Conservation (phyloP, 2,329 filamentous ascomycete species). For the Penicillium digitatum region DNA sequence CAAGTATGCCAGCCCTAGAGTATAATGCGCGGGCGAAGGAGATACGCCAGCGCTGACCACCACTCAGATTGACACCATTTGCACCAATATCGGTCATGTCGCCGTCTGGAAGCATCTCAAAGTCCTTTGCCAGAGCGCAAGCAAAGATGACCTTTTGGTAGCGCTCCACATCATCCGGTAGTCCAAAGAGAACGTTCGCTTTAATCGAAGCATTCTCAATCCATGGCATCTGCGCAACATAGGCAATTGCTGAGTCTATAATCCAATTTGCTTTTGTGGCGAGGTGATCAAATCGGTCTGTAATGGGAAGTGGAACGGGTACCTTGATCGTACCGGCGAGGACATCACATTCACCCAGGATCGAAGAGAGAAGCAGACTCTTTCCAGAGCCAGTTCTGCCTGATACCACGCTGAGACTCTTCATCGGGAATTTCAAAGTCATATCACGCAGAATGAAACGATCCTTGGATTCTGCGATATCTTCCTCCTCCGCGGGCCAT, state of each 20-base stretch:
- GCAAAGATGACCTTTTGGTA: constrained; percentile 68
- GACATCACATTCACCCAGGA: constrained; percentile 72
- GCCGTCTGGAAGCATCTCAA: constrained; percentile 71
- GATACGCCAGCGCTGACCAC: constrained; percentile 78
- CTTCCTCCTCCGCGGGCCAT: constrained; percentile 63
- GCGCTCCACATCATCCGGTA: constrained; percentile 64
- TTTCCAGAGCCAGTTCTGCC: constrained; percentile 77
- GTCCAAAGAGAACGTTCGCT: constrained; percentile 74
- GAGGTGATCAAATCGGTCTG: constrained; percentile 59
- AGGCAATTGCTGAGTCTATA: constrained; percentile 57
- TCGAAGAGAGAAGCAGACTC: constrained; percentile 67
- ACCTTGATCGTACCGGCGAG: constrained; percentile 55
- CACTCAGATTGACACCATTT: constrained; percentile 78
- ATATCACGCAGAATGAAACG: constrained; percentile 64
- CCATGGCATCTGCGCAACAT: constrained; percentile 77
- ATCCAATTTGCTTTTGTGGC: constrained; percentile 53
- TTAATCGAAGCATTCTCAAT: constrained; percentile 76
- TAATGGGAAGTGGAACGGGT: constrained; percentile 42
- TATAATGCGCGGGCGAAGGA: constrained; percentile 77
- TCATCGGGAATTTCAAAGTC: constrained; percentile 62
- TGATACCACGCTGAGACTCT: constrained; percentile 69
- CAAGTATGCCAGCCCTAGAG: constrained; percentile 68
- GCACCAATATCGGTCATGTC: constrained; percentile 78
- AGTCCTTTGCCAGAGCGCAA: constrained; percentile 70
- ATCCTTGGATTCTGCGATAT: constrained; percentile 48